Evolutionary conservation across 495 filamentous ascomycete species (phyloP), one percentile per base, ranked within the genome.

Genomic region (Xylaria venustula): DNA sequence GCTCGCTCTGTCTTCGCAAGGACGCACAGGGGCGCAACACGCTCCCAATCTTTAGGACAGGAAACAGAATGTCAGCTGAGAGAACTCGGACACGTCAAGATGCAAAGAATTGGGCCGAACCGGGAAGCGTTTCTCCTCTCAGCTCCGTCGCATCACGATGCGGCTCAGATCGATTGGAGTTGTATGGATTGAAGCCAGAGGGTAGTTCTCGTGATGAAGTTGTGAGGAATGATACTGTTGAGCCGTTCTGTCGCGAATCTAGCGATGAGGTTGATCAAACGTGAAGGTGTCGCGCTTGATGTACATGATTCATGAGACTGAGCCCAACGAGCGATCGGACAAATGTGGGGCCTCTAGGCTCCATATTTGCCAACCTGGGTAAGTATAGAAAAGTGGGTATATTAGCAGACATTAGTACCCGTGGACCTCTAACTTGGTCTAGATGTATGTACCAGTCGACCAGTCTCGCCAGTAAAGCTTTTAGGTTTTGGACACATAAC

Each of bases 71-170:
- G 72, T 74, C 61, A 74, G 72, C 65, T 57, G 64, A 61, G 55
- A 61, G 41, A 50, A 53, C 54, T 32, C 51, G 20, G 60, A 44
- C 6, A 47, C 50, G 48, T 62, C 32, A 36, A 66, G 62, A 57
- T 63, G 62, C 67, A 73, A 64, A 75, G 77, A 69, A 75, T 75
- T 74, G 75, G 77, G 73, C 71, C 79, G 77, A 81, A 81, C 76
- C 73, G 71, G 75, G 60, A 71, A 69, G 56, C 62, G 60, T 62
- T 54, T 68, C 52, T 70, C 66, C 54, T 69, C 67, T 70, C 64
- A 75, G 72, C 69, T 58, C 62, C 55, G 62, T 57, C 57, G 60
- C 64, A 69, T 69, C 23, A 61, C 51, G 64, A 56, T 40, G 37
- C 48, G 52, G 8, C 47, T 12, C 14, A 14, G 8, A 41, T 25